Conservation (phyloP, 345 rosid species). For the Anacardium occidentale region DNA sequence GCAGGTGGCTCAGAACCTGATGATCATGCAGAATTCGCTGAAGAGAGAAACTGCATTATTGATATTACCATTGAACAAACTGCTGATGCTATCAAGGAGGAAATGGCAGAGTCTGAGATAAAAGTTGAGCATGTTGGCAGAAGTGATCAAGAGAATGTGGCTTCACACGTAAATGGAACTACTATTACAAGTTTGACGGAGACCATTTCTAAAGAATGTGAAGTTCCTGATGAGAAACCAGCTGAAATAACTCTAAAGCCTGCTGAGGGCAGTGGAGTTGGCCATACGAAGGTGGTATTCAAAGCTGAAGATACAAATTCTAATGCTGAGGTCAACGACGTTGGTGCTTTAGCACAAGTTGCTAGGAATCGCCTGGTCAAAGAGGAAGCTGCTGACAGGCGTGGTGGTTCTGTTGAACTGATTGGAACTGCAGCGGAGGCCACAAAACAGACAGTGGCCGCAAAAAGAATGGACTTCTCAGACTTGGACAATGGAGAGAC, state of each 20-base stretch:
- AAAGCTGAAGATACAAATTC: background rate
- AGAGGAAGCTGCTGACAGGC: background rate
- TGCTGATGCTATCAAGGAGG: slow-evolving; percentile 6
- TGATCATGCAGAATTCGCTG: slow-evolving; percentile 9
- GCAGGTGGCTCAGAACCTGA: too few relatives aligned
- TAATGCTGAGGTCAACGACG: background rate
- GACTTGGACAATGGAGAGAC: background rate
- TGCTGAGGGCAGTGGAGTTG: background rate
- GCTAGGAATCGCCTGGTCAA: background rate
- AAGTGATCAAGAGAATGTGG: slow-evolving; percentile 11
- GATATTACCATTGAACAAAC: slow-evolving; percentile 15
- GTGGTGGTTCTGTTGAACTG: background rate
- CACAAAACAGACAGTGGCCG: background rate
- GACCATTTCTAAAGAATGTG: slow-evolving; percentile 5
- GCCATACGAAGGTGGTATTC: background rate
- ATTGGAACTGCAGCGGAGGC: background rate
- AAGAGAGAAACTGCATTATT: slow-evolving; percentile 1
- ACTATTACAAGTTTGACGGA: slow-evolving; percentile 10
- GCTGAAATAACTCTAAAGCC: background rate
- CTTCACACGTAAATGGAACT: slow-evolving; percentile 6
- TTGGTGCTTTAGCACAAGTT: background rate
- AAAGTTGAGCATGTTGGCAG: slow-evolving; percentile 9
- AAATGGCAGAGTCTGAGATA: background rate
- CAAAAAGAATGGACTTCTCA: background rate
- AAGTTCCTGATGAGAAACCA: slow-evolving; percentile 5